Percentiles rank a stretch among this genome's conserved stretches.
phyloP scores from a whole-genome alignment of 1,139 yeast species.

The Geotrichum citri-aurantii region DNA sequence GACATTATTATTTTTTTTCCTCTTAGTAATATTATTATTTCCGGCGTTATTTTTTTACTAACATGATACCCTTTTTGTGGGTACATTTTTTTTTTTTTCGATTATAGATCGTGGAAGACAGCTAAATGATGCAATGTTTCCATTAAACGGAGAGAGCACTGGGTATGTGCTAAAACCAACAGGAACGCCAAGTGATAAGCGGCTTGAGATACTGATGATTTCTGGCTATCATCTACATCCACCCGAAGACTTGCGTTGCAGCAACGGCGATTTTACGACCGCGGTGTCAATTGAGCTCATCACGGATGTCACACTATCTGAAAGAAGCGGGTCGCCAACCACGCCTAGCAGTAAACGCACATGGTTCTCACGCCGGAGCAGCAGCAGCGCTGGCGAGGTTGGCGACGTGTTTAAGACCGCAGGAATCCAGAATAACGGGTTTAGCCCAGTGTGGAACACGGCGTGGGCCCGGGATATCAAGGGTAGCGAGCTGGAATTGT shows the following conservation, averaged over 20 bases:
- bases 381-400: neutral
- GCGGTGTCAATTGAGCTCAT: neutral
- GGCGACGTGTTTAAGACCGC: neutral
- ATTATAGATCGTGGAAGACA: constrained; percentile 73
- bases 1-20: neutral
- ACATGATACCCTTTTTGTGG: neutral
- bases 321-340: neutral
- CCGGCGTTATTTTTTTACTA: neutral
- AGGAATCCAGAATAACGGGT: constrained; percentile 53
- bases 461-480: constrained; percentile 43
- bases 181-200: neutral
- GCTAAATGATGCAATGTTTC: constrained; percentile 77
- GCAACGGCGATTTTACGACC: neutral
- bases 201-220: neutral
- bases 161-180: constrained; percentile 80
- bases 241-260: neutral
- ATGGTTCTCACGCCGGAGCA: neutral
- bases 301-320: neutral
- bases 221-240: neutral
- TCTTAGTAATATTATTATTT: too few relatives aligned
- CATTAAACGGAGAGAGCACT: constrained; percentile 43
- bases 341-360: neutral
- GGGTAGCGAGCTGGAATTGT: constrained; percentile 40
- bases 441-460: constrained; percentile 78
- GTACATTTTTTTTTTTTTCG: too few relatives aligned